phyloP scores from a whole-genome alignment of 2,329 filamentous ascomycete genomes.

The Microdochium bolleyi region DNA sequence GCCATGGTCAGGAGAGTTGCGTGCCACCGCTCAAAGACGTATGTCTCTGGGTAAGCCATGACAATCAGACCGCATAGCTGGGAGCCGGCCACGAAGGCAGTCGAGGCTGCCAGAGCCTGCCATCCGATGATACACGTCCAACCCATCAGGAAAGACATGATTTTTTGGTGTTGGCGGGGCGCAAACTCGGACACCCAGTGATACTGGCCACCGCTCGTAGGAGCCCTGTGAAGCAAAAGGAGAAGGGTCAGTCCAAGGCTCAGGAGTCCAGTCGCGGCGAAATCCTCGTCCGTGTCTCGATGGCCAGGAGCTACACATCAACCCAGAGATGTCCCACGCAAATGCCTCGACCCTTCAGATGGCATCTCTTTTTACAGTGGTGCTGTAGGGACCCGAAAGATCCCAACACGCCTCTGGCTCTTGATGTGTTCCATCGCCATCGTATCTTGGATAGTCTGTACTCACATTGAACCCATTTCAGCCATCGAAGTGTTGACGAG shows the following conservation, averaged over 20 bases:
- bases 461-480: constrained; percentile 39
- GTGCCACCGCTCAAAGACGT: constrained; percentile 28
- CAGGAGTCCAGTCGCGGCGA: too few relatives aligned
- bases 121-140: constrained; percentile 38
- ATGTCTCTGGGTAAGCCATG: constrained; percentile 22
- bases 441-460: not conserved
- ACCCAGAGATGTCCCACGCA: too few relatives aligned
- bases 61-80: constrained; percentile 34
- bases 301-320: too few relatives aligned
- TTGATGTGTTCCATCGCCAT: too few relatives aligned
- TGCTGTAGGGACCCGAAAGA: too few relatives aligned
- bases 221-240: constrained; percentile 29
- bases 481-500: constrained; percentile 33
- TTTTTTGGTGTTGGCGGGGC: constrained; percentile 36
- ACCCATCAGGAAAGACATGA: constrained; percentile 42
- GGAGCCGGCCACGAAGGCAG: constrained; percentile 32
- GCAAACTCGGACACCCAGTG: constrained; percentile 50
- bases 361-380: not conserved
- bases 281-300: not conserved
- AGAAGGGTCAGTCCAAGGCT: too few relatives aligned
- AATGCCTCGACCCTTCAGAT: not conserved
- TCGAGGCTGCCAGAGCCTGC: constrained; percentile 30
- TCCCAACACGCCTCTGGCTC: too few relatives aligned
- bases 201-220: constrained; percentile 49
- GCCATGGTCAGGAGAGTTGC: constrained; percentile 32